phyloP scores from a whole-genome alignment of 108 stramenopile species.

The Cyclostephanos invisitatus region DNA sequence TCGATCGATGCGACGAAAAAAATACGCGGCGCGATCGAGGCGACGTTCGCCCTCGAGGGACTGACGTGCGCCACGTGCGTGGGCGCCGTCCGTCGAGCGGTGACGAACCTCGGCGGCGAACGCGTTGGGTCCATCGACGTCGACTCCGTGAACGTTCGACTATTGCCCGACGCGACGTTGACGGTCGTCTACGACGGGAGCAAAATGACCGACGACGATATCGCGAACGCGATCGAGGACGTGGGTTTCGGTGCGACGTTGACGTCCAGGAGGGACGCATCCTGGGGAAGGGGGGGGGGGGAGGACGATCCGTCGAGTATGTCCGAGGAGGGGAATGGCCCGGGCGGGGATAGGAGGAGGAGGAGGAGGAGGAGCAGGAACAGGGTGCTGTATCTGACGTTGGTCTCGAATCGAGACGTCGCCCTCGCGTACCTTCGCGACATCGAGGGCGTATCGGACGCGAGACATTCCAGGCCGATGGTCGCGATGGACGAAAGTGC shows the following conservation, averaged over 20 bases:
- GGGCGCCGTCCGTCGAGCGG: slow-evolving; percentile 39
- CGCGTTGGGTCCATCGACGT: slow-evolving; percentile 27
- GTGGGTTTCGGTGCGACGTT: slow-evolving; percentile 49
- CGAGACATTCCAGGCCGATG: slow-evolving; percentile 14
- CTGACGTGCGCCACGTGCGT: slow-evolving; percentile 52
- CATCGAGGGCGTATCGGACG: slow-evolving; percentile 27
- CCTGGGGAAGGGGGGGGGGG: not conserved
- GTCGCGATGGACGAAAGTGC: not conserved
- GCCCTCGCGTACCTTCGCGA: slow-evolving; percentile 23
- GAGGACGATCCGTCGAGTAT: slow-evolving; percentile 13
- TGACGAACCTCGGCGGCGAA: slow-evolving; percentile 28
- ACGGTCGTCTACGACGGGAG: slow-evolving; percentile 18
- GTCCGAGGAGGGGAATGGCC: not conserved
- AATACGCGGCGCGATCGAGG: slow-evolving; percentile 6
- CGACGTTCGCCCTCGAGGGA: slow-evolving; percentile 51
- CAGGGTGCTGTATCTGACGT: slow-evolving; percentile 26
- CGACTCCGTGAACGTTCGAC: slow-evolving; percentile 43
- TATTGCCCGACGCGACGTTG: slow-evolving; percentile 51
- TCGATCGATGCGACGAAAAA: not conserved
- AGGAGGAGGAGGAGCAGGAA: not conserved
- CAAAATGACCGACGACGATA: slow-evolving; percentile 26
- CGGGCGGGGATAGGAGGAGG: not conserved
- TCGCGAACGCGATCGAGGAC: slow-evolving; percentile 37
- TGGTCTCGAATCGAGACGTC: slow-evolving; percentile 13
- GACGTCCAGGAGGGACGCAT: slow-evolving; percentile 23